A percentile compares a stretch with the other conserved stretches of the same genome.
Conservation (phyloP, 2,329 filamentous ascomycete species). For the Domatiomyces globalis region DNA sequence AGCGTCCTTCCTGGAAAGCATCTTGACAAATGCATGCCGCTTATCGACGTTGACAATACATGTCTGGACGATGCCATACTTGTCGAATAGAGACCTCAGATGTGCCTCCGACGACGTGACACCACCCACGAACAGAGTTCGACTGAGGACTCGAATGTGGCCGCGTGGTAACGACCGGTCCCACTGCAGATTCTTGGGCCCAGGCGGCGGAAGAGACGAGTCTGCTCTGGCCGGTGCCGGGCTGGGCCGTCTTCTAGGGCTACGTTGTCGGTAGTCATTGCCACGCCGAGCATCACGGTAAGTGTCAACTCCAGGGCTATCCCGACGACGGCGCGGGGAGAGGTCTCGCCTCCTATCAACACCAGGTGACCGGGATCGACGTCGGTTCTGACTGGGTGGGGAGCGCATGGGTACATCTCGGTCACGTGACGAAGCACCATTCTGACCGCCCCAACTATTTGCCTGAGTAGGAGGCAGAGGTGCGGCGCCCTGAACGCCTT, state of each 20-base stretch:
- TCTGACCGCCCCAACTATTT: slow-evolving; percentile 25
- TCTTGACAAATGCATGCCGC: slow-evolving; percentile 96
- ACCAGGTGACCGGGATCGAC: slow-evolving; percentile 66
- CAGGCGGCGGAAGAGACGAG: slow-evolving; percentile 30
- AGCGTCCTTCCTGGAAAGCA: slow-evolving; percentile 79
- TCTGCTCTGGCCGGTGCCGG: slow-evolving; percentile 42
- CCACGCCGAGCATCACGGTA: slow-evolving; percentile 41
- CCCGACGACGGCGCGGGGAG: slow-evolving; percentile 47
- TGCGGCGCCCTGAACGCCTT: slow-evolving; percentile 26
- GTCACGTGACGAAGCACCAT: slow-evolving; percentile 32
- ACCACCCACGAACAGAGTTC: slow-evolving; percentile 91
- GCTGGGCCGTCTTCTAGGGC: slow-evolving; percentile 52
- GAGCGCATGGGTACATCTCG: slow-evolving; percentile 44
- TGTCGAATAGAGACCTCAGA: slow-evolving; percentile 63
- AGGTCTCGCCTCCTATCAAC: slow-evolving; percentile 55
- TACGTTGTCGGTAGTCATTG: slow-evolving; percentile 72
- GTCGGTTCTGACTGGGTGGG: slow-evolving; percentile 47
- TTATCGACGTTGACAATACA: slow-evolving; percentile 98
- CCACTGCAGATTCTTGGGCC: slow-evolving; percentile 64
- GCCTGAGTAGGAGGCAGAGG: slow-evolving; percentile 14
- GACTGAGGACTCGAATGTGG: slow-evolving; percentile 80
- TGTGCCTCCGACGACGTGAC: slow-evolving; percentile 77
- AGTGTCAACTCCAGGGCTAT: slow-evolving; percentile 56
- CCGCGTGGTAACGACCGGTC: slow-evolving; percentile 61
- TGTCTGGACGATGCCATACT: slow-evolving; percentile 80